Conservation (phyloP, 768 basidiomycete species). For the Auriscalpium vulgare region DNA sequence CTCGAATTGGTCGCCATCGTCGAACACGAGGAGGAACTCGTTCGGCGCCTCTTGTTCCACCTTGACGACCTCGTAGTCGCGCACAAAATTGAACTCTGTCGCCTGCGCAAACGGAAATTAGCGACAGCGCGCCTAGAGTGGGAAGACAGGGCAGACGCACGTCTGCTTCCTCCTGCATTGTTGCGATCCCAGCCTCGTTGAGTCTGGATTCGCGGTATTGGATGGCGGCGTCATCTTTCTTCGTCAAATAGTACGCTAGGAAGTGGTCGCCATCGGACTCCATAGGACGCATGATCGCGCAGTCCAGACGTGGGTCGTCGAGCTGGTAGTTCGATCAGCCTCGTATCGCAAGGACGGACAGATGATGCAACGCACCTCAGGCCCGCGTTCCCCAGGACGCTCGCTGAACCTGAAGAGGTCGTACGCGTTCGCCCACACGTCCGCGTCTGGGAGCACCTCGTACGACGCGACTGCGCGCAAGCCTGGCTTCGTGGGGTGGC, state of each 20-base stretch:
- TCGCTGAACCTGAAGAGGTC: constrained; percentile 84
- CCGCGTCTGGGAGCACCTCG: constrained; percentile 75
- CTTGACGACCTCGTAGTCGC: constrained; percentile 84
- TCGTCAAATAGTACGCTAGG: constrained; percentile 76
- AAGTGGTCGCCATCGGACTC: constrained; percentile 85
- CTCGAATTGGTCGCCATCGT: constrained; percentile 37
- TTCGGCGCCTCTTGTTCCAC: constrained; percentile 82
- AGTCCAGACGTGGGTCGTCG: constrained; percentile 76
- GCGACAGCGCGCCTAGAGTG: background rate
- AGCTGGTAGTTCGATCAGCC: constrained; percentile 30
- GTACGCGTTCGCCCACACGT: constrained; percentile 86
- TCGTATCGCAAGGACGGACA: background rate
- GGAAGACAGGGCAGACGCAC: constrained; percentile 24
- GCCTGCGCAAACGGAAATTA: constrained; percentile 31
- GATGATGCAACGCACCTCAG: constrained; percentile 43
- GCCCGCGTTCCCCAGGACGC: constrained; percentile 68
- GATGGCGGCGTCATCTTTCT: constrained; percentile 62
- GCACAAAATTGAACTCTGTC: constrained; percentile 66
- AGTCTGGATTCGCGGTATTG: constrained; percentile 55
- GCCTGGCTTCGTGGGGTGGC: constrained; percentile 73
- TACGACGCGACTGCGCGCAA: constrained; percentile 74
- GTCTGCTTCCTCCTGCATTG: constrained; percentile 44
- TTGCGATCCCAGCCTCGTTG: constrained; percentile 30
- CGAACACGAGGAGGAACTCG: constrained; percentile 71
- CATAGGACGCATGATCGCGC: constrained; percentile 82